These are phyloP conservation scores for Extremus antarcticus DNA, from an alignment of 495 filamentous ascomycete genomes.

Conservation along the genomic window DNA sequence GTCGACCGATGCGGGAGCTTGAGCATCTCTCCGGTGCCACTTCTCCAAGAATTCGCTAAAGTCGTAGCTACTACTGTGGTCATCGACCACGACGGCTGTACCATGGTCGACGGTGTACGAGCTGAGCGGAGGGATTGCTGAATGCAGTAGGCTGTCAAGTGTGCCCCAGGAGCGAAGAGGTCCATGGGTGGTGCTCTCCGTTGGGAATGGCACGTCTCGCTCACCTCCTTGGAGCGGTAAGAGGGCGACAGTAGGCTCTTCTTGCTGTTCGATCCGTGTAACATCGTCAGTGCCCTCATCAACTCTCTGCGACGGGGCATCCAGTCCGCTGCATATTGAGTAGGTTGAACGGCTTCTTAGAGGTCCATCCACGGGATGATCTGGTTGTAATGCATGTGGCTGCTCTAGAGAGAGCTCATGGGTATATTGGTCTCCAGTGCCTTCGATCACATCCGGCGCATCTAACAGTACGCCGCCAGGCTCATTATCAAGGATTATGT, in stretches of 20 bases:
- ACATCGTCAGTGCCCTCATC: too few species aligned
- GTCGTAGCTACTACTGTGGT: conserved; percentile 14
- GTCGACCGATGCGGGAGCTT: background rate
- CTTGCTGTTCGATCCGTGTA: too few species aligned
- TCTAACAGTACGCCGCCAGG: background rate
- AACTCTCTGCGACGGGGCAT: too few species aligned
- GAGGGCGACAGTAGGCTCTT: too few species aligned
- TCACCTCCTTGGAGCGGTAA: too few species aligned
- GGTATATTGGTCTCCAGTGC: background rate
- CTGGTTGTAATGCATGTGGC: background rate
- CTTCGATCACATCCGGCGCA: background rate
- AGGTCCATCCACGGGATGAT: too few species aligned
- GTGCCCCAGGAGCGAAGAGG: background rate
- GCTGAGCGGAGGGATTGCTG: background rate
- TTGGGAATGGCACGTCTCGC: background rate
- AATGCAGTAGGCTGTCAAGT: background rate
- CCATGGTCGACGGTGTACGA: background rate
- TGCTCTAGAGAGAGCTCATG: background rate
- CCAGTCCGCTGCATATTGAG: too few species aligned
- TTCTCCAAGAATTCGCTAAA: conserved; percentile 14
- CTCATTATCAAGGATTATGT: conserved; percentile 1
- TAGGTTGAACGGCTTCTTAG: too few species aligned
- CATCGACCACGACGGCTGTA: conserved; percentile 4
- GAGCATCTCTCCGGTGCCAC: conserved; percentile 2
- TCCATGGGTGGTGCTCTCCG: background rate